Conservation (phyloP, 306 rosid species). For the Hippophae tibetana region DNA sequence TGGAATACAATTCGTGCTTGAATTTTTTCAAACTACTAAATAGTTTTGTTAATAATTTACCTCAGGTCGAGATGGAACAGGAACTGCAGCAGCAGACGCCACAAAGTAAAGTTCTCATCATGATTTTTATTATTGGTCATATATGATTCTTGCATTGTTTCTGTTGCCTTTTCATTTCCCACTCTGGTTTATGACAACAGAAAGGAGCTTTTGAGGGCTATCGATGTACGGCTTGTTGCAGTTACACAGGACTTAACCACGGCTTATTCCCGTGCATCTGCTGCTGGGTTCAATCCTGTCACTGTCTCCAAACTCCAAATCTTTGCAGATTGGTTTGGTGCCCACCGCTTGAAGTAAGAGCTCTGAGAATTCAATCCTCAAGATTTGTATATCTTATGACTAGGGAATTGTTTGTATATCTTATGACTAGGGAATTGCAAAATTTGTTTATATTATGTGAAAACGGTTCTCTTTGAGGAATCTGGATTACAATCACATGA, state of each 20-base stretch:
- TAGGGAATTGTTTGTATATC: neutral
- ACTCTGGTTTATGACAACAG: constrained; percentile 30
- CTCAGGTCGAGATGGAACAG: constrained; percentile 58
- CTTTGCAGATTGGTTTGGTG: constrained; percentile 74
- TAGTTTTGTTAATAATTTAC: constrained; percentile 26
- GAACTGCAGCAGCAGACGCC: constrained; percentile 68
- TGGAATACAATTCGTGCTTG: neutral
- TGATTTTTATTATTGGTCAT: no score
- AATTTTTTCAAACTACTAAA: constrained; percentile 10
- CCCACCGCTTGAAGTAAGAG: constrained; percentile 65
- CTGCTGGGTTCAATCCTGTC: constrained; percentile 75
- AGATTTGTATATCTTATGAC: constrained; percentile 2
- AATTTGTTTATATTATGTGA: no score
- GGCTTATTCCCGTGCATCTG: constrained; percentile 71
- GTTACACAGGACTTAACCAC: constrained; percentile 70
- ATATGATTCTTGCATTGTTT: neutral
- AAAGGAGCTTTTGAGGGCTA: constrained; percentile 89
- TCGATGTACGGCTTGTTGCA: constrained; percentile 76
- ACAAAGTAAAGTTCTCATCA: constrained; percentile 54
- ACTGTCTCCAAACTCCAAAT: constrained; percentile 60
- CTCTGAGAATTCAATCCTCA: constrained; percentile 8
- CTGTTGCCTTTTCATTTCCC: neutral
- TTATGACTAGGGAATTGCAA: neutral
- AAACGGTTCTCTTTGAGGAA: no score
- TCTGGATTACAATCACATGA: no score